Evolutionary conservation across 768 basidiomycete genomes (phyloP).

Genomic region (Tylopilus sp.): DNA sequence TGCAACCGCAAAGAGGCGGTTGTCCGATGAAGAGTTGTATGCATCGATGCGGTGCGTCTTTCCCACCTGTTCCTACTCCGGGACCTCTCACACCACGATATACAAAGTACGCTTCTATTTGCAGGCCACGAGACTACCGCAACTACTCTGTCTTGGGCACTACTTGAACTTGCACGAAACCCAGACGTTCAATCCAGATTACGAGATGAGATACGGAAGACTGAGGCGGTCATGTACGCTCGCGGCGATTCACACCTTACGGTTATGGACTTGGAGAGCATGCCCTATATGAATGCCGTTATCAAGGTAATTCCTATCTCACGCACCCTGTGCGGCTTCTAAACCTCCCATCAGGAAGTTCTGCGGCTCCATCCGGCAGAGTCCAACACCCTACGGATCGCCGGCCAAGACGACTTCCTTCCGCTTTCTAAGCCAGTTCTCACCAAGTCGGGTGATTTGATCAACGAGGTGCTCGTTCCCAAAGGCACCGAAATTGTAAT

Average conservation of each 20-base stretch:
- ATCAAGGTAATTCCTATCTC: slow-evolving; percentile 27
- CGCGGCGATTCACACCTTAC: slow-evolving; percentile 1
- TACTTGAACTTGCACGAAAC: slow-evolving; percentile 57
- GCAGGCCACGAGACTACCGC: slow-evolving; percentile 61
- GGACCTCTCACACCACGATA: background rate
- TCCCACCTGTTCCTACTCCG: background rate
- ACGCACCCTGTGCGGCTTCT: slow-evolving; percentile 18
- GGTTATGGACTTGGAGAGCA: slow-evolving; percentile 42
- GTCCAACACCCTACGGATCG: slow-evolving; percentile 46
- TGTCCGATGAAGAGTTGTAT: slow-evolving; percentile 14
- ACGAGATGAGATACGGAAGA: slow-evolving; percentile 33
- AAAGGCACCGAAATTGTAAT: slow-evolving; percentile 47
- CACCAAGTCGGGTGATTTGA: slow-evolving; percentile 40
- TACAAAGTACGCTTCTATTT: slow-evolving; percentile 39
- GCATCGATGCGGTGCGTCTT: slow-evolving; percentile 13
- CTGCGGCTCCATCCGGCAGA: slow-evolving; percentile 45
- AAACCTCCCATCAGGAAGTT: slow-evolving; percentile 34
- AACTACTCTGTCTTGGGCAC: slow-evolving; percentile 45
- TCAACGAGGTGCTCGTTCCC: slow-evolving; percentile 44
- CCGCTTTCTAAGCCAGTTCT: slow-evolving; percentile 54
- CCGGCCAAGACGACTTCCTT: slow-evolving; percentile 53
- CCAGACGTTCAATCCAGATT: slow-evolving; percentile 56
- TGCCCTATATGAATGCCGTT: slow-evolving; percentile 44
- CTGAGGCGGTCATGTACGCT: background rate
- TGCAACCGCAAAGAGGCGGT: slow-evolving; percentile 10